phyloP scores from a whole-genome alignment of 805 yeast genomes.

The Sugiyamaella americana region DNA sequence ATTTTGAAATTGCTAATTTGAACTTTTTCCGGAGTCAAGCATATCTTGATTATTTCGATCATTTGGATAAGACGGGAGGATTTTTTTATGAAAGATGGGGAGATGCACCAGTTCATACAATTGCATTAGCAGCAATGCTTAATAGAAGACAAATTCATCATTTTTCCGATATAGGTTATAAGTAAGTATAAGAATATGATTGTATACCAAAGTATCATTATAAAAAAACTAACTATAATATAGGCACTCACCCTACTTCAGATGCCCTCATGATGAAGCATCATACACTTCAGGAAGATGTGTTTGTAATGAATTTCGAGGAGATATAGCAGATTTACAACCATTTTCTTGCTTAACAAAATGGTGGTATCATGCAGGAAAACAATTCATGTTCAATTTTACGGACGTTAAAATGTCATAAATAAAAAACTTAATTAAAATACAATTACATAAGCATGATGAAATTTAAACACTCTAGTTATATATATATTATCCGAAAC shows the following conservation, averaged over 20 bases:
- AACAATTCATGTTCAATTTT: slow-evolving; percentile 25
- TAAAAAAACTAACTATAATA: slow-evolving; percentile 3
- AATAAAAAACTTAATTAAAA: slow-evolving; percentile 1
- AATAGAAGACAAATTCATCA: slow-evolving; percentile 60
- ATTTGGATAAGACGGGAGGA: slow-evolving; percentile 67
- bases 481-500: slow-evolving; percentile 17
- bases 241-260: slow-evolving; percentile 55
- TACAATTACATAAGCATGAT: slow-evolving; percentile 3
- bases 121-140: slow-evolving; percentile 57
- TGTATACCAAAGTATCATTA: background rate
- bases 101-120: slow-evolving; percentile 85
- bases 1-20: slow-evolving; percentile 74
- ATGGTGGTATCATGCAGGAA: slow-evolving; percentile 35
- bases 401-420: slow-evolving; percentile 7
- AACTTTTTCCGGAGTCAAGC: slow-evolving; percentile 68
- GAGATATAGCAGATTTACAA: slow-evolving; percentile 31
- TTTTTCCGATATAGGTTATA: slow-evolving; percentile 78
- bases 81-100: slow-evolving; percentile 95
- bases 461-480: slow-evolving; percentile 1
- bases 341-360: slow-evolving; percentile 32
- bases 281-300: slow-evolving; percentile 32
- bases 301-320: slow-evolving; percentile 29
- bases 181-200: slow-evolving; percentile 13
- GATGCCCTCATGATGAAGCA: slow-evolving; percentile 35
- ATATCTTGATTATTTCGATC: slow-evolving; percentile 59